Percentiles rank a stretch among this genome's conserved stretches.
Conservation (phyloP, 164 flowering plant genomes). For the Hamamelis virginiana region DNA sequence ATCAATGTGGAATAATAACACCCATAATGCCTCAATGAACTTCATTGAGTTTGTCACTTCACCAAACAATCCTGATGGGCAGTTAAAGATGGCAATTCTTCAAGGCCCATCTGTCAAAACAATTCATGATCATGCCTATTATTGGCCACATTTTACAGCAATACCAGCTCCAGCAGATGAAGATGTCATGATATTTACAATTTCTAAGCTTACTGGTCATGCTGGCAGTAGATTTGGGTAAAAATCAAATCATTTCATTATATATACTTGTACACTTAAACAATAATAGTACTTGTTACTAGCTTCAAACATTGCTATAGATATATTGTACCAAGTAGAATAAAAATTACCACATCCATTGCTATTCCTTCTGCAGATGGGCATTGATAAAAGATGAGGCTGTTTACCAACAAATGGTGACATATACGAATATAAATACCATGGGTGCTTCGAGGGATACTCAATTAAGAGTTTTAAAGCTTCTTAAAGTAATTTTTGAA, state of each 20-base stretch:
- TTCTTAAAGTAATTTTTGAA: constrained; percentile 33
- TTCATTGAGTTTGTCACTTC: too few species aligned
- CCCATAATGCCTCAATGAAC: constrained; percentile 11
- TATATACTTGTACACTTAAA: too few species aligned
- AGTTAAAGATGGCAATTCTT: constrained; percentile 37
- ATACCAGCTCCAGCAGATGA: constrained; percentile 58
- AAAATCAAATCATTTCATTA: too few species aligned
- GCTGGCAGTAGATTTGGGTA: too few species aligned
- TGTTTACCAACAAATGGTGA: constrained; percentile 41
- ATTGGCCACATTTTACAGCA: constrained; percentile 79
- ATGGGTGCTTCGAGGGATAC: constrained; percentile 53
- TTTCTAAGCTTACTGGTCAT: too few species aligned
- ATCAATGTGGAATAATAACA: constrained; percentile 52
- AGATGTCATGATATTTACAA: too few species aligned
- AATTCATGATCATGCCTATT: constrained; percentile 66
- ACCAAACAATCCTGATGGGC: constrained; percentile 80
- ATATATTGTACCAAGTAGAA: too few species aligned
- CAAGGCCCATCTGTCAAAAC: constrained; percentile 32
- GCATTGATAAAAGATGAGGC: constrained; percentile 60
- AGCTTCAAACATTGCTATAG: neutral
- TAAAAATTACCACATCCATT: neutral
- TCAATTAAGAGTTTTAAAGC: constrained; percentile 56
- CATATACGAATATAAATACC: constrained; percentile 24
- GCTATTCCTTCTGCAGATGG: constrained; percentile 47
- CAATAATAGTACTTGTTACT: too few species aligned